Percentiles rank a stretch among this genome's conserved stretches.
These are phyloP conservation scores for Malus domestica DNA, from an alignment of 306 rosid genomes.

Conservation along the genomic window DNA sequence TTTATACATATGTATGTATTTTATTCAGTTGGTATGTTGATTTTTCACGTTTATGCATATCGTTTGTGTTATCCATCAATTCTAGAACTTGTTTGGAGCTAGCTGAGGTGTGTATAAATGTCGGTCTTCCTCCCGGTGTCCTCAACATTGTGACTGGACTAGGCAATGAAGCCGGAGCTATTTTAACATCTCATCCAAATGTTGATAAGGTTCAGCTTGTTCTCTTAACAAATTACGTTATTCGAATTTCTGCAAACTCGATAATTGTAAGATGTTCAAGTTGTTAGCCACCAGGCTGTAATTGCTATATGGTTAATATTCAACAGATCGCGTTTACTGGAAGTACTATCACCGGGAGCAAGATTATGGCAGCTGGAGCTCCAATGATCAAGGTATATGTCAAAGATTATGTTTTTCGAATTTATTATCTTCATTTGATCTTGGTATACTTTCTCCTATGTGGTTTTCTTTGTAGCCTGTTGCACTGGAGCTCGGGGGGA, in stretches of 20 bases:
- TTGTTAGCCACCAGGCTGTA: not conserved
- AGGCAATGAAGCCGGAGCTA: conserved; percentile 91
- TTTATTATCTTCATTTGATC: conserved; percentile 7
- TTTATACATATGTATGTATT: not conserved
- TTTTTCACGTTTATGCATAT: conserved; percentile 4
- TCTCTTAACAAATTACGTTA: not conserved
- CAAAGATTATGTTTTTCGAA: not conserved
- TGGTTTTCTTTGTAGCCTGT: conserved; percentile 61
- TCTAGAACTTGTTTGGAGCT: conserved; percentile 81
- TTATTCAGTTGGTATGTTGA: not conserved
- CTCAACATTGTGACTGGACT: conserved; percentile 76
- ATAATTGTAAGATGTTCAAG: not conserved
- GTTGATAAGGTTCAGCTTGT: conserved; percentile 64
- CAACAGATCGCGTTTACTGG: conserved; percentile 86
- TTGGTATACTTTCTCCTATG: not conserved
- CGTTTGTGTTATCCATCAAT: not conserved
- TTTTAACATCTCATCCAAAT: conserved; percentile 74
- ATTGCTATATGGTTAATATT: not conserved
- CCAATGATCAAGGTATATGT: conserved; percentile 66
- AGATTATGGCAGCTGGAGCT: conserved; percentile 81
- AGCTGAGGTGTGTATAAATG: conserved; percentile 62
- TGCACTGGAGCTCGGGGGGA: conserved; percentile 86
- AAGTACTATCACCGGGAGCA: conserved; percentile 76
- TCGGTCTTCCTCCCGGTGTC: conserved; percentile 76
- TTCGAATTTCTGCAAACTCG: not conserved